These are phyloP conservation scores for Litchi chinensis DNA, from an alignment of 345 rosid genomes.

Conservation along the genomic window DNA sequence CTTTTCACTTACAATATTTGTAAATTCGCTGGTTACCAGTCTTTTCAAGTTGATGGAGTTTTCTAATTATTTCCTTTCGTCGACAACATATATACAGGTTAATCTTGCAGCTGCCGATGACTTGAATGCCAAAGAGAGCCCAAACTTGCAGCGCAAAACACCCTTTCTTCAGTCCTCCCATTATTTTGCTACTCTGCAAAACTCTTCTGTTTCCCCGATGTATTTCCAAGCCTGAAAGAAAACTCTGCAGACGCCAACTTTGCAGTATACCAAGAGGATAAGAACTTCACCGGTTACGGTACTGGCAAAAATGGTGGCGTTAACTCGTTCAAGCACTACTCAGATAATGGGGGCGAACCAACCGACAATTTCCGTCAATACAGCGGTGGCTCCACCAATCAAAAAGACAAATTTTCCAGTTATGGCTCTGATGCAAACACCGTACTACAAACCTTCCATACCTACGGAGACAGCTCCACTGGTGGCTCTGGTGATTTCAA, in stretches of 20 bases:
- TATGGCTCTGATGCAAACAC: slow-evolving; percentile 50
- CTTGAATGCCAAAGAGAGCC: slow-evolving; percentile 42
- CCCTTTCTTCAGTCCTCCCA: slow-evolving; percentile 55
- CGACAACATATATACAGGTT: slow-evolving; percentile 39
- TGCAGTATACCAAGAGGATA: slow-evolving; percentile 34
- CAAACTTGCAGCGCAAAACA: slow-evolving; percentile 65
- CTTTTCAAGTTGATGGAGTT: background rate
- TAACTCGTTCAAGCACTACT: slow-evolving; percentile 56
- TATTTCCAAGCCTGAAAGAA: slow-evolving; percentile 29
- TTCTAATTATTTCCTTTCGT: background rate
- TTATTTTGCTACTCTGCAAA: slow-evolving; percentile 79
- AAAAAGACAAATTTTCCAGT: slow-evolving; percentile 40
- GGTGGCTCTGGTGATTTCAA: slow-evolving; percentile 70
- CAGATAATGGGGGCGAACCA: slow-evolving; percentile 24
- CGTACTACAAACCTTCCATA: slow-evolving; percentile 67
- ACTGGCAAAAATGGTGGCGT: no score
- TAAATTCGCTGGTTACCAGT: background rate
- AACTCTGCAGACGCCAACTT: slow-evolving; percentile 47
- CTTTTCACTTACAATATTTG: background rate
- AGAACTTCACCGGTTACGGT: slow-evolving; percentile 56
- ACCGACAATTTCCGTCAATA: slow-evolving; percentile 58
- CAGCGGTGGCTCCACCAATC: slow-evolving; percentile 47
- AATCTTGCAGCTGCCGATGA: slow-evolving; percentile 27
- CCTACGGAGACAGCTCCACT: slow-evolving; percentile 62
- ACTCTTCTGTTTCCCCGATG: slow-evolving; percentile 83